Percentiles rank a stretch among this genome's conserved stretches.
These are phyloP conservation scores for Talaromyces amestolkiae DNA, from an alignment of 2,329 filamentous ascomycete species.

Conservation along the genomic window DNA sequence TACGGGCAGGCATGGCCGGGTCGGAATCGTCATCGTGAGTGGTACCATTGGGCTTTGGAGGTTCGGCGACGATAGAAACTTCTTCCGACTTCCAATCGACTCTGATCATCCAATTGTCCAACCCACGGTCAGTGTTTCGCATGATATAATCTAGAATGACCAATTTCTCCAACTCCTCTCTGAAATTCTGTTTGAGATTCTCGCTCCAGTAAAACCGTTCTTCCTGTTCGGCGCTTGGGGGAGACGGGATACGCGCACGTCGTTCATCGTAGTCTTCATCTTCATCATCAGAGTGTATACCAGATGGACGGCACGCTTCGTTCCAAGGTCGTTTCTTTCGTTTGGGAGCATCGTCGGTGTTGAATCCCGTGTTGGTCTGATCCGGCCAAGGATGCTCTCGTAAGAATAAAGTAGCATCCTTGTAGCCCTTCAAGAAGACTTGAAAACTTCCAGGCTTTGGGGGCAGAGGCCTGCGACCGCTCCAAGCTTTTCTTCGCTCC, in stretches of 20 bases:
- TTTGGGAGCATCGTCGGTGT: slow-evolving; percentile 64
- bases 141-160: slow-evolving; percentile 99
- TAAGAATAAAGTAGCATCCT: slow-evolving; percentile 93
- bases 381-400: slow-evolving; percentile 97
- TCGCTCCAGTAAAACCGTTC: slow-evolving; percentile 80
- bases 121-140: slow-evolving; percentile 92
- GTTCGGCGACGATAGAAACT: slow-evolving; percentile 83
- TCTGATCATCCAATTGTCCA: slow-evolving; percentile 99
- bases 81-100: slow-evolving; percentile 81
- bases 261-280: slow-evolving; percentile 49
- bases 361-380: slow-evolving; percentile 69
- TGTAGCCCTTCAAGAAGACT: slow-evolving; percentile 93
- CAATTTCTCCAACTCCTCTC: slow-evolving; percentile 93
- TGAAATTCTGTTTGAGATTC: slow-evolving; percentile 80
- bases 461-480: slow-evolving; percentile 81
- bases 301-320: slow-evolving; percentile 73
- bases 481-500: slow-evolving; percentile 84
- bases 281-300: slow-evolving; percentile 59
- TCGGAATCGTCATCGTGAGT: slow-evolving; percentile 50
- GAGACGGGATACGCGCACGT: slow-evolving; percentile 41
- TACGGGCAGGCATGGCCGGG: slow-evolving; percentile 55
- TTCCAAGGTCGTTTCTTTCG: slow-evolving; percentile 73
- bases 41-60: slow-evolving; percentile 62
- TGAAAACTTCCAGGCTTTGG: slow-evolving; percentile 95
- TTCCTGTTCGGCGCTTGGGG: slow-evolving; percentile 46